Conservation (phyloP, 495 filamentous ascomycete species). For the Hypoxylon lienhwacheense region DNA sequence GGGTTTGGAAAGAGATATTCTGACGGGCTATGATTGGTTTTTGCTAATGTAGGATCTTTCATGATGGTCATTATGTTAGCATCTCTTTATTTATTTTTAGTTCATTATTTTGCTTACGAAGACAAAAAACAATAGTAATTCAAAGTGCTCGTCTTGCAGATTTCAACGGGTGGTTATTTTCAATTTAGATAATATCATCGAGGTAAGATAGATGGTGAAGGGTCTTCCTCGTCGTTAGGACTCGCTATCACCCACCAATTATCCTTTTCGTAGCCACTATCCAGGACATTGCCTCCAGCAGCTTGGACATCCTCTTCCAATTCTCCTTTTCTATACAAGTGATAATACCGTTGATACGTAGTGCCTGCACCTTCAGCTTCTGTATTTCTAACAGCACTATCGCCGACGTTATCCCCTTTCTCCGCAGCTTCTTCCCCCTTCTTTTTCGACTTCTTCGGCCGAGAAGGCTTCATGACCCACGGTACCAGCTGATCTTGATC, state of each 20-base stretch:
- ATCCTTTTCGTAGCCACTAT: conserved; percentile 91
- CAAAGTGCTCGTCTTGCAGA: too few species aligned
- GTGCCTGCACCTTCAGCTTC: conserved; percentile 36
- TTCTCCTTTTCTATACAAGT: conserved; percentile 86
- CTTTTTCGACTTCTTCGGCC: conserved; percentile 38
- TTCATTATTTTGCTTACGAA: too few species aligned
- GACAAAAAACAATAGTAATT: too few species aligned
- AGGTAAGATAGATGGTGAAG: conserved; percentile 19
- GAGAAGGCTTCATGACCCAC: conserved; percentile 71
- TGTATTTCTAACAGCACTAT: conserved; percentile 12
- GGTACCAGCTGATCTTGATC: conserved; percentile 95
- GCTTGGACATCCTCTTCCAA: conserved; percentile 75
- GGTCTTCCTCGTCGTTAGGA: conserved; percentile 13
- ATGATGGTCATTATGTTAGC: too few species aligned
- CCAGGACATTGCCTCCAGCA: conserved; percentile 75
- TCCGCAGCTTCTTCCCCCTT: conserved; percentile 20
- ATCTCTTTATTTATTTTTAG: too few species aligned
- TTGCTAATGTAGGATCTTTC: too few species aligned
- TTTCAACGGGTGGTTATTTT: conserved; percentile 2
- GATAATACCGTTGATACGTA: conserved; percentile 89
- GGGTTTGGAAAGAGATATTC: too few species aligned
- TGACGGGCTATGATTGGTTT: too few species aligned
- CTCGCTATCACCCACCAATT: conserved; percentile 84
- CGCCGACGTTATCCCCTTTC: conserved; percentile 15
- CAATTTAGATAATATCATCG: conserved; percentile 29